These are phyloP conservation scores for Hypoxylon sp. DNA, from an alignment of 2,329 filamentous ascomycete species.

Conservation along the genomic window DNA sequence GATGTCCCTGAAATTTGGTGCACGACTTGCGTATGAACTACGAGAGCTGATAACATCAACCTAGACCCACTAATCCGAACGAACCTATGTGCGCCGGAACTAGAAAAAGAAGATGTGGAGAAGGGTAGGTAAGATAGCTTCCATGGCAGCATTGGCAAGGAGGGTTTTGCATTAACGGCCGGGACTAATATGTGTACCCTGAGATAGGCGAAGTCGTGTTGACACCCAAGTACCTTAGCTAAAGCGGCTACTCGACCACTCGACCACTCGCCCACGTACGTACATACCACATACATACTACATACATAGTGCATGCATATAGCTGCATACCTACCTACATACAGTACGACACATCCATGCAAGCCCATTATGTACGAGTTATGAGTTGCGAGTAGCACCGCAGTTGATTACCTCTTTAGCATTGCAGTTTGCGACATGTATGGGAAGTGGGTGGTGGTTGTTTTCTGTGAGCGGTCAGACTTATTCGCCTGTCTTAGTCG, in stretches of 20 bases:
- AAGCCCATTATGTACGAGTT: constrained; percentile 23
- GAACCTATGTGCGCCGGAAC: constrained; percentile 40
- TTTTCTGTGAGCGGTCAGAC: constrained; percentile 33
- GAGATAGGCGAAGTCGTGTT: constrained; percentile 11
- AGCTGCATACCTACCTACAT: constrained; percentile 29
- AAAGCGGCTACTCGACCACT: constrained; percentile 12
- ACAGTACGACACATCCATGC: constrained; percentile 34
- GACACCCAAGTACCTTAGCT: constrained; percentile 16
- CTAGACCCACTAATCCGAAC: background rate
- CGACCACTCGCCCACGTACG: constrained; percentile 1
- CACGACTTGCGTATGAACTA: constrained; percentile 34
- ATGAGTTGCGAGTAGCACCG: constrained; percentile 17
- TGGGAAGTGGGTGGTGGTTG: constrained; percentile 12
- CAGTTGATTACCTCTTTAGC: constrained; percentile 31
- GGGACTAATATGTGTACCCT: constrained; percentile 26
- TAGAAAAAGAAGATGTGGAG: constrained; percentile 43
- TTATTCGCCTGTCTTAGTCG: constrained; percentile 23
- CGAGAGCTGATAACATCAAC: constrained; percentile 35
- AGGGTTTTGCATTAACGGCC: constrained; percentile 20
- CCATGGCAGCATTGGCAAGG: background rate
- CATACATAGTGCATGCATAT: constrained; percentile 26
- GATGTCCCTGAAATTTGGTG: constrained; percentile 26
- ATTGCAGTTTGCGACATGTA: constrained; percentile 36
- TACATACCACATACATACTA: constrained; percentile 23
- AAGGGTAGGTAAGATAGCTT: constrained; percentile 22